Conservation (phyloP, 108 stramenopile genomes). For the Craspedostauros australis region DNA sequence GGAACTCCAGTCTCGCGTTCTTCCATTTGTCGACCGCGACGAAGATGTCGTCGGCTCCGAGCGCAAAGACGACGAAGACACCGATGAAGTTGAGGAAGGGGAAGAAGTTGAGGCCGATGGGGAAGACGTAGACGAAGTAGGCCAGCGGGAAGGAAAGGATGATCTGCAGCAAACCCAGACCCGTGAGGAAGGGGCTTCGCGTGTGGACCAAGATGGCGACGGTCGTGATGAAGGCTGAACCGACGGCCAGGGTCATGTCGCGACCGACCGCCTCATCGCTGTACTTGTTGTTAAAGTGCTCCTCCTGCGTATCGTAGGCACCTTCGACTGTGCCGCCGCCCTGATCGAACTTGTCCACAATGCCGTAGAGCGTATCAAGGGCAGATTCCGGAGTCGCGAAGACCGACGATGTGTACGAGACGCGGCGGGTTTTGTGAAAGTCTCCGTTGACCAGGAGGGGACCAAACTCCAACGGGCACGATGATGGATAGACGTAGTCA, state of each 20-base stretch:
- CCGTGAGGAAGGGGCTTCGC: slow-evolving; percentile 34
- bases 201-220: slow-evolving; percentile 50
- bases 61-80: slow-evolving; percentile 49
- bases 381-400: slow-evolving; percentile 30
- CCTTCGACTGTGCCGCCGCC: slow-evolving; percentile 21
- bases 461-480: slow-evolving; percentile 27
- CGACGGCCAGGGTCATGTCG: slow-evolving; percentile 41
- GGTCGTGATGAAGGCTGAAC: slow-evolving; percentile 29
- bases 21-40: slow-evolving; percentile 56
- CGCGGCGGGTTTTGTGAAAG: slow-evolving; percentile 16
- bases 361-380: slow-evolving; percentile 28
- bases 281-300: slow-evolving; percentile 39
- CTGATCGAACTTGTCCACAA: slow-evolving; percentile 18
- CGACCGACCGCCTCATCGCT: slow-evolving; percentile 14
- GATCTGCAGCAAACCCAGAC: slow-evolving; percentile 42
- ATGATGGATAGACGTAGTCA: background rate
- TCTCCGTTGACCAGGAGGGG: slow-evolving; percentile 31
- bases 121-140: slow-evolving; percentile 49
- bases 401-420: slow-evolving; percentile 33
- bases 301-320: slow-evolving; percentile 40
- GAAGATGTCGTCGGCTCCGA: slow-evolving; percentile 54
- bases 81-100: slow-evolving; percentile 64
- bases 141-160: slow-evolving; percentile 42
- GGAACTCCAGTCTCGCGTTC: slow-evolving; percentile 30
- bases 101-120: slow-evolving; percentile 41